A percentile compares a stretch with the other conserved stretches of the same genome.
Conservation (phyloP, 371 early-diverging fungal genomes). For the Mortierella sp. region DNA sequence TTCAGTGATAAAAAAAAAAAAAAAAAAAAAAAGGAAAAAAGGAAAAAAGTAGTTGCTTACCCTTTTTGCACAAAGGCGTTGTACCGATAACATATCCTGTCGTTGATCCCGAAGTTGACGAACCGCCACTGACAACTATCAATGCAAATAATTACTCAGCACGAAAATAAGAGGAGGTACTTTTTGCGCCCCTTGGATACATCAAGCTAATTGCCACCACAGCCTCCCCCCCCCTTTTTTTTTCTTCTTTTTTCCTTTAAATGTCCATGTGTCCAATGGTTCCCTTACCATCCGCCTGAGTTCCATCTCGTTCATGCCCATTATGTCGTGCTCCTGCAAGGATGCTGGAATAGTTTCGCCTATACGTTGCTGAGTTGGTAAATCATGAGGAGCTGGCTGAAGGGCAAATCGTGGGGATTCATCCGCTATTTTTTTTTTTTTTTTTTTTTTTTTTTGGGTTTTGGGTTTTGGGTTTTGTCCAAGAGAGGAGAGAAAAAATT, state of each 20-base stretch:
- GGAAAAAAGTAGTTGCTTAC: constrained; percentile 1
- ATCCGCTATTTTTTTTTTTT: background rate
- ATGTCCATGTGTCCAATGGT: too few species aligned
- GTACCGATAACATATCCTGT: constrained; percentile 27
- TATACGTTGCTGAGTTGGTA: constrained; percentile 8
- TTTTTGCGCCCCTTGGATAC: background rate
- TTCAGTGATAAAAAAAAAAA: background rate
- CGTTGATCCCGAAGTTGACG: constrained; percentile 33
- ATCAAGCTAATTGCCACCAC: background rate
- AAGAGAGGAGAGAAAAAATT: background rate
- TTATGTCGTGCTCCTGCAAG: constrained; percentile 19
- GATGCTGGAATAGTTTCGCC: constrained; percentile 6
- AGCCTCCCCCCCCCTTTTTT: background rate
- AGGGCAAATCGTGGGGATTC: constrained; percentile 13
- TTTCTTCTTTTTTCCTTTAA: background rate
- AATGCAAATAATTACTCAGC: background rate
- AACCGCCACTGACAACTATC: constrained; percentile 25
- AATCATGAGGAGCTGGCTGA: constrained; percentile 32
- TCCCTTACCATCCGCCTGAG: constrained; percentile 29
- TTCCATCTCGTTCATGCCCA: constrained; percentile 21
- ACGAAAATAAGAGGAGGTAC: background rate
- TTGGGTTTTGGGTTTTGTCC: background rate
- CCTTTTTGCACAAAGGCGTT: constrained; percentile 25
- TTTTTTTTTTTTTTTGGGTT: background rate
- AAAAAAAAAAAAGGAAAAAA: background rate